These are phyloP conservation scores for Aristolochia contorta DNA, from an alignment of 164 flowering plant species.

Conservation along the genomic window DNA sequence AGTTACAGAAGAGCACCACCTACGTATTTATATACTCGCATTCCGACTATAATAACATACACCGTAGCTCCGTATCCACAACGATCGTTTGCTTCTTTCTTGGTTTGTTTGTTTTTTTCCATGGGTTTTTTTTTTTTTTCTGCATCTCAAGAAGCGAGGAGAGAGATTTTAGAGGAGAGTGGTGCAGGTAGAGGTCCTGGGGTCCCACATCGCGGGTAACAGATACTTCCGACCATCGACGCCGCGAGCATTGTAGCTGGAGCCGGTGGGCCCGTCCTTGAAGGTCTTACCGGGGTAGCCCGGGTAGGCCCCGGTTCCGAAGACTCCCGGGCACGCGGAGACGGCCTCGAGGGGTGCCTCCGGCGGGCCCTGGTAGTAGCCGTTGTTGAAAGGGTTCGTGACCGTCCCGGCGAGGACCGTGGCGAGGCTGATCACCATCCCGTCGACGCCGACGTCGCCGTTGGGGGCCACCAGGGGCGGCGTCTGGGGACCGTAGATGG, in stretches of 20 bases:
- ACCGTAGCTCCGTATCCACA: too few species aligned
- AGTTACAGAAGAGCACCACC: too few species aligned
- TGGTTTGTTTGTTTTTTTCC: too few species aligned
- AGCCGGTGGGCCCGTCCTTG: slow-evolving; percentile 48
- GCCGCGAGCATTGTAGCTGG: slow-evolving; percentile 76
- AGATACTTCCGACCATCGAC: slow-evolving; percentile 49
- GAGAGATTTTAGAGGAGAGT: slow-evolving; percentile 38
- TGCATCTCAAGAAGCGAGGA: too few species aligned
- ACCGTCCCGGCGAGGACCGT: slow-evolving; percentile 66
- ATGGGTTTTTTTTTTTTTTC: too few species aligned
- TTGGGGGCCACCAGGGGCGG: slow-evolving; percentile 69
- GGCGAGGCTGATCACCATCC: slow-evolving; percentile 74
- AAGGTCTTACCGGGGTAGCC: slow-evolving; percentile 61
- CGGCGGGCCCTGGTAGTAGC: slow-evolving; percentile 65
- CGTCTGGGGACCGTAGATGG: slow-evolving; percentile 70
- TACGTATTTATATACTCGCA: too few species aligned
- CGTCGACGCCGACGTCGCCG: slow-evolving; percentile 81
- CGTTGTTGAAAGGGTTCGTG: slow-evolving; percentile 64
- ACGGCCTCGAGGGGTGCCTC: slow-evolving; percentile 73
- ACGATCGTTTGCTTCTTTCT: too few species aligned
- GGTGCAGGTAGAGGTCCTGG: slow-evolving; percentile 39
- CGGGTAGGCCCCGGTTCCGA: slow-evolving; percentile 69
- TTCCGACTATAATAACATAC: too few species aligned
- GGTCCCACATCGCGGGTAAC: slow-evolving; percentile 89
- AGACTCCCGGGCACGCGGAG: slow-evolving; percentile 66